phyloP scores from a whole-genome alignment of 2,329 filamentous ascomycete species.

The Fusarium bactridioides region DNA sequence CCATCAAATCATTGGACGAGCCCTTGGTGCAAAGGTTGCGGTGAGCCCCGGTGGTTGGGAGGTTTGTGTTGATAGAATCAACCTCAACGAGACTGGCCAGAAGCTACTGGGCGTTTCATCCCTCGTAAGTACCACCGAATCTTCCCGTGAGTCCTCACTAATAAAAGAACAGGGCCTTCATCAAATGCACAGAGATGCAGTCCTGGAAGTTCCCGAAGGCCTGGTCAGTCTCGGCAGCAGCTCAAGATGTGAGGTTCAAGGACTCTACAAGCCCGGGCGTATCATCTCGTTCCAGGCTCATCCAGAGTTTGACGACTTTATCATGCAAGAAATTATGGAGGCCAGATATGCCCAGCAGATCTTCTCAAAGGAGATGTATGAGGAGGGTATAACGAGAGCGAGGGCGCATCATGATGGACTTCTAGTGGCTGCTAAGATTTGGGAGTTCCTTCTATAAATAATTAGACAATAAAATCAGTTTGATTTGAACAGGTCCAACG shows the following conservation, averaged over 20 bases:
- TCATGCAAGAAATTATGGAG: slow-evolving; percentile 47
- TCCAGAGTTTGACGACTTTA: slow-evolving; percentile 51
- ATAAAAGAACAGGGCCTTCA: slow-evolving; percentile 42
- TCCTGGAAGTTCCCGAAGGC: slow-evolving; percentile 48
- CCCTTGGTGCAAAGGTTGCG: slow-evolving; percentile 49
- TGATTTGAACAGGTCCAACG: not conserved
- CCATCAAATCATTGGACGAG: slow-evolving; percentile 55
- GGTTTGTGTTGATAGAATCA: slow-evolving; percentile 49
- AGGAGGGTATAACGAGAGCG: slow-evolving; percentile 40
- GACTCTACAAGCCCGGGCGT: slow-evolving; percentile 47
- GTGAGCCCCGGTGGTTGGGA: slow-evolving; percentile 52
- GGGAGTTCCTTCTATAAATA: slow-evolving; percentile 35
- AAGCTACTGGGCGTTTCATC: slow-evolving; percentile 45
- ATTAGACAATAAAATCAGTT: not conserved
- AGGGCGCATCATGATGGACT: slow-evolving; percentile 41
- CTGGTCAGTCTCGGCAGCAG: slow-evolving; percentile 50
- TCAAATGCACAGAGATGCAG: slow-evolving; percentile 56
- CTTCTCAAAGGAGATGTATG: slow-evolving; percentile 40
- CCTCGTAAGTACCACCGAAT: slow-evolving; percentile 18
- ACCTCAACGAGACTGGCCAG: slow-evolving; percentile 49
- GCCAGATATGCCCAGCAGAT: slow-evolving; percentile 39
- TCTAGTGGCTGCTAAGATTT: slow-evolving; percentile 39
- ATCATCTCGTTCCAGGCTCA: slow-evolving; percentile 54
- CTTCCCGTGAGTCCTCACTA: not conserved
- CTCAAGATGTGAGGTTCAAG: slow-evolving; percentile 50